Percentiles rank a stretch among this genome's conserved stretches.
These are phyloP conservation scores for Adansonia gregorii DNA, from an alignment of 441 rosid genomes.

Conservation along the genomic window DNA sequence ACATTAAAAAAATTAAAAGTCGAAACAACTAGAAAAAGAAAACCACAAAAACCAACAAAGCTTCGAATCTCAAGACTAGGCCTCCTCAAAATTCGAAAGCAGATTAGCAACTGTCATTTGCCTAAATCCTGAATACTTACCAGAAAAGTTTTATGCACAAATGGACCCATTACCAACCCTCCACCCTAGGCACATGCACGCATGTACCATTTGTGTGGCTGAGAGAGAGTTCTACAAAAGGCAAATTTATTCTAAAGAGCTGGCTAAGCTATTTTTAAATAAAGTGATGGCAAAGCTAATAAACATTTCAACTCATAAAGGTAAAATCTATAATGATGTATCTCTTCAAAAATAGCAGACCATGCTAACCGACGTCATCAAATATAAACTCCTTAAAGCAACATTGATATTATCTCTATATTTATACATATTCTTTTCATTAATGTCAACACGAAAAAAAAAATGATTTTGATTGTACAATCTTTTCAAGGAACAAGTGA, in stretches of 20 bases:
- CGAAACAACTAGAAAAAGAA: neutral
- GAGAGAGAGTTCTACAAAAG: neutral
- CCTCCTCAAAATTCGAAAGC: conserved; percentile 9
- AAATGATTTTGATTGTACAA: neutral
- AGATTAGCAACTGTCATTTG: neutral
- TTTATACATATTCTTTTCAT: neutral
- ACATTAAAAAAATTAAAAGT: too few species aligned
- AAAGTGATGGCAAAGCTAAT: neutral
- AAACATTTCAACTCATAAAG: neutral
- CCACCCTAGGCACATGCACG: conserved; percentile 19
- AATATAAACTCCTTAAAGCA: conserved; percentile 15
- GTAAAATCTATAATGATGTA: neutral
- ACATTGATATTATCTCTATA: neutral
- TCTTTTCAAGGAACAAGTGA: conserved; percentile 18
- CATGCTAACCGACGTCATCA: neutral
- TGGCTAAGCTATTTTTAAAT: neutral
- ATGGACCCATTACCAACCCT: conserved; percentile 3
- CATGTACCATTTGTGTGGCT: neutral
- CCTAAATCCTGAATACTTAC: neutral
- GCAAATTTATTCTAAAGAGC: conserved; percentile 11
- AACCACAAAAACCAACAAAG: neutral
- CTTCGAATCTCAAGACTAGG: neutral
- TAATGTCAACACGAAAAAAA: neutral
- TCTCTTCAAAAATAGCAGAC: neutral
- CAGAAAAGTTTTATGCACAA: conserved; percentile 5